A percentile compares a stretch with the other conserved stretches of the same genome.
Conservation (phyloP, 306 rosid genomes). For the Gastrolobium villosum region DNA sequence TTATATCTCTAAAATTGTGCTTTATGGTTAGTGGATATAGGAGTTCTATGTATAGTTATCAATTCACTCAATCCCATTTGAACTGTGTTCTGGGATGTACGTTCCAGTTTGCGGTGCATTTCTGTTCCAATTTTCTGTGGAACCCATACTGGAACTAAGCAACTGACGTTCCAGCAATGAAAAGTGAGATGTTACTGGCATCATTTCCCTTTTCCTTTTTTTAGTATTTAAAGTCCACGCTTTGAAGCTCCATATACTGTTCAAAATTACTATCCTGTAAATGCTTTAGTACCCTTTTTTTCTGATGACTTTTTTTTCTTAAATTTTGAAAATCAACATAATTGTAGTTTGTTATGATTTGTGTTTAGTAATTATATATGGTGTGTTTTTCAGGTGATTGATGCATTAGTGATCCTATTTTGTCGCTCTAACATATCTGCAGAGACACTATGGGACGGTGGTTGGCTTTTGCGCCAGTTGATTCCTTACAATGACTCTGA, state of each 20-base stretch:
- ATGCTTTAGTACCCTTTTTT: conserved; percentile 8
- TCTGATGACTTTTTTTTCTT: conserved; percentile 9
- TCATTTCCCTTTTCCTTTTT: conserved; percentile 15
- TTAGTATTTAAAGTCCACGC: background rate
- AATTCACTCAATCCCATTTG: background rate
- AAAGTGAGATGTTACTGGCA: background rate
- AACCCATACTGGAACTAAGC: conserved; percentile 7
- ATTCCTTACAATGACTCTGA: conserved; percentile 89
- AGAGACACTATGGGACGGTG: conserved; percentile 94
- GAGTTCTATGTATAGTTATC: conserved; percentile 8
- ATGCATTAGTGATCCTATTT: conserved; percentile 86
- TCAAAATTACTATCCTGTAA: background rate
- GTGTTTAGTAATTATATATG: conserved; percentile 26
- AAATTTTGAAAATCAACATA: conserved; percentile 9
- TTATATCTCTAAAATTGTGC: background rate
- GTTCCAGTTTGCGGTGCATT: background rate
- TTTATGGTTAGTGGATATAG: conserved; percentile 37
- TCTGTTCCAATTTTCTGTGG: background rate
- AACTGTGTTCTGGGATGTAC: conserved; percentile 14
- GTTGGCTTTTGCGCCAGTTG: conserved; percentile 98
- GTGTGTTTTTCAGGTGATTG: conserved; percentile 74
- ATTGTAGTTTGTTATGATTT: conserved; percentile 36
- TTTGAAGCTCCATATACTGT: conserved; percentile 1
- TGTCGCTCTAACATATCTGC: conserved; percentile 90
- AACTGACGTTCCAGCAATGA: background rate